Conservation (phyloP, 371 early-diverging fungal genomes). For the Funneliformis caledonium region DNA sequence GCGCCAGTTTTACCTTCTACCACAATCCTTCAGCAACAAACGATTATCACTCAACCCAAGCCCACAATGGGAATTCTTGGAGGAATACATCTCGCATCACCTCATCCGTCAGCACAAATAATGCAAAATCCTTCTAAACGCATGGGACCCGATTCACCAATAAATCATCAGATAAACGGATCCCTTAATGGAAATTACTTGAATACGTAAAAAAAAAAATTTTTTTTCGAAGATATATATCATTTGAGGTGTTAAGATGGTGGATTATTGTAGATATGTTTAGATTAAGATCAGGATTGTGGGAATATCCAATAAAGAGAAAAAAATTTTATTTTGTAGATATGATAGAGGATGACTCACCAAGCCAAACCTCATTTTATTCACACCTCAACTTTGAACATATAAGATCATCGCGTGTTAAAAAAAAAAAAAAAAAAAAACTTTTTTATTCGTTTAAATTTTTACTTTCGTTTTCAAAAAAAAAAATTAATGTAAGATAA, state of each 20-base stretch:
- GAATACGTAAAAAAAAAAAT: not conserved
- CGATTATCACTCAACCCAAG: not conserved
- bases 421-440: too few relatives aligned
- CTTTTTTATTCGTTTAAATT: too few relatives aligned
- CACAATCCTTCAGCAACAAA: not conserved
- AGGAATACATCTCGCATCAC: not conserved
- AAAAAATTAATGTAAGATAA: too few relatives aligned
- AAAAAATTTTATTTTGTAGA: not conserved
- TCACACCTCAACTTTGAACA: too few relatives aligned
- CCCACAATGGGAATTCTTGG: not conserved
- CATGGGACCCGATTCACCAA: not conserved
- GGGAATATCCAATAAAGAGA: not conserved
- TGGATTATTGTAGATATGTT: not conserved
- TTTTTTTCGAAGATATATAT: not conserved
- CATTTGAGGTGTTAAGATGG: not conserved
- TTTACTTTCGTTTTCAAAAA: too few relatives aligned
- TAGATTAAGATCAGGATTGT: not conserved
- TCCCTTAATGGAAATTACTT: not conserved
- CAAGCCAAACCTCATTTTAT: not conserved
- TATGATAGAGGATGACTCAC: not conserved
- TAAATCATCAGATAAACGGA: not conserved
- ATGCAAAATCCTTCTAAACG: conserved; percentile 2
- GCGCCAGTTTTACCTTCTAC: not conserved
- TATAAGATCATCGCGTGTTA: too few relatives aligned
- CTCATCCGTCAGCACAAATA: not conserved